Conservation (phyloP, 2,329 filamentous ascomycete genomes). For the Fusarium staphyleae region DNA sequence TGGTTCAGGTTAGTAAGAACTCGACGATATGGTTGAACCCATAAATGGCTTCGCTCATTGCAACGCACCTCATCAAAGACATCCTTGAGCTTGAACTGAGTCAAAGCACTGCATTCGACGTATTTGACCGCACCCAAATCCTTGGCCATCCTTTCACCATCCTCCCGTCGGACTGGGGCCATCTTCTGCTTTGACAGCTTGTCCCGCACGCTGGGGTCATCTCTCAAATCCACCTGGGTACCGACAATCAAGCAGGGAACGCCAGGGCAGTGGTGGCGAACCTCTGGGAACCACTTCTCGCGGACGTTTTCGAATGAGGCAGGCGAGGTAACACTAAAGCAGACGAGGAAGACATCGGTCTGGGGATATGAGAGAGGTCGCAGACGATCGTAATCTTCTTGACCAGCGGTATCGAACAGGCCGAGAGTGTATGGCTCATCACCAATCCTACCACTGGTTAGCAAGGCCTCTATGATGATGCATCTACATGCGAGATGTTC, state of each 20-base stretch:
- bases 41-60: neutral
- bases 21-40: neutral
- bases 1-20: constrained; percentile 24
- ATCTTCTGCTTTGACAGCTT: constrained; percentile 97
- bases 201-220: constrained; percentile 84
- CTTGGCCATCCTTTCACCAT: constrained; percentile 95
- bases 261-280: constrained; percentile 97
- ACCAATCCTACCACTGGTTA: constrained; percentile 76
- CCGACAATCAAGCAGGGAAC: constrained; percentile 98
- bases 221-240: constrained; percentile 94
- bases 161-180: constrained; percentile 88
- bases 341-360: constrained; percentile 98
- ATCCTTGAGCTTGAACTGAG: constrained; percentile 98
- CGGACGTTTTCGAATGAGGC: constrained; percentile 99
- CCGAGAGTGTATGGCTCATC: constrained; percentile 98
- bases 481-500: neutral
- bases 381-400: constrained; percentile 98
- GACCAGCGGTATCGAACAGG: constrained; percentile 97
- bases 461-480: constrained; percentile 7
- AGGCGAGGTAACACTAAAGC: constrained; percentile 97
- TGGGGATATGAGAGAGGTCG: constrained; percentile 97
- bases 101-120: constrained; percentile 96
- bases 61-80: constrained; percentile 93
- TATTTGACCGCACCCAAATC: constrained; percentile 98
- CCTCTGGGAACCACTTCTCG: constrained; percentile 99